Conservation (phyloP, 2,329 filamentous ascomycete genomes). For the Ophiosphaerella herpotricha region DNA sequence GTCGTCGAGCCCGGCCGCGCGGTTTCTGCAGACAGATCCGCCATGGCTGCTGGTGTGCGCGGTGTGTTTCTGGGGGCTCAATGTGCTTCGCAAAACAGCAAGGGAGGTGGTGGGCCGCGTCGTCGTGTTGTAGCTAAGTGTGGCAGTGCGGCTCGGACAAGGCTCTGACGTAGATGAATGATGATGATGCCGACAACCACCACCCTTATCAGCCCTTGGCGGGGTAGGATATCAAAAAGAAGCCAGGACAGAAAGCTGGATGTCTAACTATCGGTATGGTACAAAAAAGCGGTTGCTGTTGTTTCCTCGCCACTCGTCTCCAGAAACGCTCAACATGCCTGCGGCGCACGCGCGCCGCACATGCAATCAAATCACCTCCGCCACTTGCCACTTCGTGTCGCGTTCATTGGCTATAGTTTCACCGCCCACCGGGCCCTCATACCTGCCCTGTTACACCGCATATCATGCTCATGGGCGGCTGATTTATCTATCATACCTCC, state of each 20-base stretch:
- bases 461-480: conserved; percentile 2
- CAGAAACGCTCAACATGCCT: conserved; percentile 12
- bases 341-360: conserved; percentile 17
- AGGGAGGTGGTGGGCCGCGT: conserved; percentile 8
- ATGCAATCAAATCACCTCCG: conserved; percentile 29
- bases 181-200: conserved; percentile 19
- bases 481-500: background rate
- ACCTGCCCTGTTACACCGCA: conserved; percentile 21
- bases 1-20: conserved; percentile 31
- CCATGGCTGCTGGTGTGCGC: conserved; percentile 24
- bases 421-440: conserved; percentile 17
- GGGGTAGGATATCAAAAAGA: conserved; percentile 1
- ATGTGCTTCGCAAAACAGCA: background rate
- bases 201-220: background rate
- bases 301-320: background rate
- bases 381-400: conserved; percentile 31
- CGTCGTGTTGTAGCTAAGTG: conserved; percentile 7
- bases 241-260: too few species aligned
- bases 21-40: conserved; percentile 36
- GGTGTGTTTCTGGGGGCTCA: background rate
- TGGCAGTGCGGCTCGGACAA: conserved; percentile 10
- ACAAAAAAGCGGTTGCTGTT: background rate
- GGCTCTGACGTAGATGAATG: conserved; percentile 29
- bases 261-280: background rate
- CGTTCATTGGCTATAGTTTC: conserved; percentile 32